phyloP scores from a whole-genome alignment of 345 rosid genomes.

The Dipteronia dyeriana region DNA sequence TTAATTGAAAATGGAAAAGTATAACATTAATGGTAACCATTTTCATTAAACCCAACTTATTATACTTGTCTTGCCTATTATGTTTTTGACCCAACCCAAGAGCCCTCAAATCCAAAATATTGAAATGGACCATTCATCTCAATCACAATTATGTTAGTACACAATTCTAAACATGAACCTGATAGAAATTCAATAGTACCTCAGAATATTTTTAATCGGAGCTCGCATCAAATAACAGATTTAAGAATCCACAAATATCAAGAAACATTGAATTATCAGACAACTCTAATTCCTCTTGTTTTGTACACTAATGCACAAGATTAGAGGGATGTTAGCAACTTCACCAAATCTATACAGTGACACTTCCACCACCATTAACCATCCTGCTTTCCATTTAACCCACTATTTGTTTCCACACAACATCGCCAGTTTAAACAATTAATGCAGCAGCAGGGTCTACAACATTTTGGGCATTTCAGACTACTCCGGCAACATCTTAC shows the following conservation, averaged over 20 bases:
- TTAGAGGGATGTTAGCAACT: constrained; percentile 32
- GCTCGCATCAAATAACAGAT: constrained; percentile 12
- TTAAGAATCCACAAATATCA: constrained; percentile 29
- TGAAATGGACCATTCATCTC: no score
- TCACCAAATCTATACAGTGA: constrained; percentile 44
- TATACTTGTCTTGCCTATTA: no score
- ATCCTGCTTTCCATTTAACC: constrained; percentile 32
- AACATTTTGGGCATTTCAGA: constrained; percentile 43
- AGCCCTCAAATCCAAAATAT: no score
- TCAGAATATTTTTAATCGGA: constrained; percentile 3
- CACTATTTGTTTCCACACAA: constrained; percentile 30
- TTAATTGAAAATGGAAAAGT: no score
- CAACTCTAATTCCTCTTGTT: constrained; percentile 25
- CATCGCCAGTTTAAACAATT: constrained; percentile 46
- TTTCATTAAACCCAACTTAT: no score
- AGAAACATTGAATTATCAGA: constrained; percentile 18
- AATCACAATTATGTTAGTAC: not conserved
- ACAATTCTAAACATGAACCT: not conserved
- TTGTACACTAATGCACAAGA: constrained; percentile 33
- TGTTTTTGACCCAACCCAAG: no score
- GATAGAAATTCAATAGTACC: not conserved
- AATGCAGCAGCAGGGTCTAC: constrained; percentile 23
- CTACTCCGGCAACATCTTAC: constrained; percentile 38
- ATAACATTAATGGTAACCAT: no score
- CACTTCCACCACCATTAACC: constrained; percentile 26